Evolutionary conservation across 305 asterid species (phyloP).

Genomic region (Ilex paraguariensis): DNA sequence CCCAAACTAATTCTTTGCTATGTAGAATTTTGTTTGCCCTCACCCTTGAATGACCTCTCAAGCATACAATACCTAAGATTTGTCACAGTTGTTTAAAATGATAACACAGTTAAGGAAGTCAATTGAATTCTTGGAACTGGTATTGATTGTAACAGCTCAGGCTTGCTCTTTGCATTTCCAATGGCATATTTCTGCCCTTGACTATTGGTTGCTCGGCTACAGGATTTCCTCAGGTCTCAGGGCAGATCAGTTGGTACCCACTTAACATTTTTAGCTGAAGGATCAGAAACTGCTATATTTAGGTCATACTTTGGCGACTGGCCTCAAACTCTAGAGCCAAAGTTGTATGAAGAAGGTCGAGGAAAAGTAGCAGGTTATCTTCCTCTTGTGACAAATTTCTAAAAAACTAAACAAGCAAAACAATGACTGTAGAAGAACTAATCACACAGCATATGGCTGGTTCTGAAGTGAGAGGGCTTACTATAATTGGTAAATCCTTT

Average conservation of each 20-base stretch:
- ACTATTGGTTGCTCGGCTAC: not conserved
- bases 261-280: slow-evolving; percentile 52
- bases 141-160: too few species aligned
- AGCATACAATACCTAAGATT: too few species aligned
- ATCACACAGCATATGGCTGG: too few species aligned
- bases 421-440: not conserved
- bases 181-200: not conserved
- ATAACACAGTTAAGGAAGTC: too few species aligned
- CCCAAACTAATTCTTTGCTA: too few species aligned
- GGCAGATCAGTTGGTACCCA: slow-evolving; percentile 20
- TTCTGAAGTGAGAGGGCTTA: too few species aligned
- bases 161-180: too few species aligned
- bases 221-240: slow-evolving; percentile 32
- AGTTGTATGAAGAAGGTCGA: slow-evolving; percentile 77
- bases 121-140: too few species aligned
- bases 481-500: not conserved
- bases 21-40: too few species aligned
- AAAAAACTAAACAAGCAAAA: not conserved
- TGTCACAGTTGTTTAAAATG: too few species aligned
- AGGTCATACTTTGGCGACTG: slow-evolving; percentile 70
- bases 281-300: slow-evolving; percentile 69
- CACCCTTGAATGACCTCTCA: too few species aligned
- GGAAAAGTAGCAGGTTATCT: slow-evolving; percentile 88
- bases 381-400: slow-evolving; percentile 6
- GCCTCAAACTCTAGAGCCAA: slow-evolving; percentile 54